Base-by-base conservation (phyloP, 352 stramenopile genomes). In the Aphanomyces stellatus region DNA sequence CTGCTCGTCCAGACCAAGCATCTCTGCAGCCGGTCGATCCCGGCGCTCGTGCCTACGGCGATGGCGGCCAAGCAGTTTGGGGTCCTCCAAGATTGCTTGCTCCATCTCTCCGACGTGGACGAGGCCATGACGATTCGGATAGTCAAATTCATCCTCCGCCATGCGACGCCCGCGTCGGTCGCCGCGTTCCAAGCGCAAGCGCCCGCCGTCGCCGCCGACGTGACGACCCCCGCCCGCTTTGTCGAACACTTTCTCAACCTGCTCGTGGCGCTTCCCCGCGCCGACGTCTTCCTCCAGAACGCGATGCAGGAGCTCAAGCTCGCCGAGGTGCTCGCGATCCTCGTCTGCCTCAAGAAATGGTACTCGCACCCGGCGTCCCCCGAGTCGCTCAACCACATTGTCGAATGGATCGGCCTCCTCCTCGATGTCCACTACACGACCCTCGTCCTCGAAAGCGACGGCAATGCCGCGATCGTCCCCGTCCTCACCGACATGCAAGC, bases 281-380 rank as follows among this genome's bases (percentile, higher is more conserved):
- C 89, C 67, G 75, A 43, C 27, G 81, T 91, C 46, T 93, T 93
- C 64, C 74, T 93, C 41, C 85, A 91, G 69, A 80, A 78, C 49
- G 85, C 85, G 27, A 85, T 91, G 68, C 80, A 77, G 22, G 74
- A 85, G 53, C 56, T 93, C n/a, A 66, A 84, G 61, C 68, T 91
- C 7, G 70, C 81, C 17, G 85, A 93, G 30, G 82, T 88, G 53
- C 57, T 91, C 37, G 76, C 87, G 24, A 51, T 93, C 37, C 65
- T 93, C 13, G 79, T 80, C 0, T 69, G 89, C 0, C 88, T 84
- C 62, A 87, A 90, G 59, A 90, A 90, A 72, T 77, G 84, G 40
- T 69, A 88, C 69, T 72, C 82, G 51, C 4, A 71, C 41, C 17
- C n/a, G 67, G 19, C 42, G 70, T 2, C n/a, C 71, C n/a, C 69